Percentiles rank a stretch among this genome's conserved stretches.
phyloP scores from a whole-genome alignment of 2,329 filamentous ascomycete genomes.

The Aspergillus intermedius region DNA sequence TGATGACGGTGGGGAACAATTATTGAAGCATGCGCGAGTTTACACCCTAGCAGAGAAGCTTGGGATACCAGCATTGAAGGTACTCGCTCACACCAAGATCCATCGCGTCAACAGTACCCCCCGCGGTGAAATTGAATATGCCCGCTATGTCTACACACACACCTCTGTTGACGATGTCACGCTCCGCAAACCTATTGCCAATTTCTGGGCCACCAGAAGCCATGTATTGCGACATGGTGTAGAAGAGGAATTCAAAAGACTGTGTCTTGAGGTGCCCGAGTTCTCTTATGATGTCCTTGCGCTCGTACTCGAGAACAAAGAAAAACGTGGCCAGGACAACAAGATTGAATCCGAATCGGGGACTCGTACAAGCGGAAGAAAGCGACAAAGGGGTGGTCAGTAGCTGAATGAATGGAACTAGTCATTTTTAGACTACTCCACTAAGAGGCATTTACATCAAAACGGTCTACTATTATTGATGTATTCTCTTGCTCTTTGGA shows the following conservation, averaged over 20 bases:
- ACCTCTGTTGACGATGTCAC: conserved; percentile 62
- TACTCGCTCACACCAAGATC: conserved; percentile 79
- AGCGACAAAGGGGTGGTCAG: conserved; percentile 28
- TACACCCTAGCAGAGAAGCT: conserved; percentile 85
- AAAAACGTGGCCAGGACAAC: conserved; percentile 32
- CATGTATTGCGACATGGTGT: conserved; percentile 80
- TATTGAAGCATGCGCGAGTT: conserved; percentile 81
- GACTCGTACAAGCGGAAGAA: conserved; percentile 33
- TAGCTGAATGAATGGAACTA: conserved; percentile 4
- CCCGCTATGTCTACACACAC: conserved; percentile 80
- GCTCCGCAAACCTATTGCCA: conserved; percentile 77
- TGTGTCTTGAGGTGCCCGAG: conserved; percentile 84
- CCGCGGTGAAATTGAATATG: conserved; percentile 85
- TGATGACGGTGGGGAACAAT: conserved; percentile 72
- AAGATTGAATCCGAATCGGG: conserved; percentile 29
- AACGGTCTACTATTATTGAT: too few species aligned
- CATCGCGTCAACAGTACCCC: conserved; percentile 84
- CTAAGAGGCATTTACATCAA: too few species aligned
- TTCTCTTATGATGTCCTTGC: conserved; percentile 90
- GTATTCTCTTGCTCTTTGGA: too few species aligned
- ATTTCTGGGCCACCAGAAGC: conserved; percentile 77
- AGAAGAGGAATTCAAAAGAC: conserved; percentile 72
- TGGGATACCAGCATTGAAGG: conserved; percentile 60
- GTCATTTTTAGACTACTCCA: too few species aligned
- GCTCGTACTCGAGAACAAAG: conserved; percentile 40